Conservation (phyloP, 1,284 basidiomycete genomes). For the Leccinum olivaceoglutinosum region DNA sequence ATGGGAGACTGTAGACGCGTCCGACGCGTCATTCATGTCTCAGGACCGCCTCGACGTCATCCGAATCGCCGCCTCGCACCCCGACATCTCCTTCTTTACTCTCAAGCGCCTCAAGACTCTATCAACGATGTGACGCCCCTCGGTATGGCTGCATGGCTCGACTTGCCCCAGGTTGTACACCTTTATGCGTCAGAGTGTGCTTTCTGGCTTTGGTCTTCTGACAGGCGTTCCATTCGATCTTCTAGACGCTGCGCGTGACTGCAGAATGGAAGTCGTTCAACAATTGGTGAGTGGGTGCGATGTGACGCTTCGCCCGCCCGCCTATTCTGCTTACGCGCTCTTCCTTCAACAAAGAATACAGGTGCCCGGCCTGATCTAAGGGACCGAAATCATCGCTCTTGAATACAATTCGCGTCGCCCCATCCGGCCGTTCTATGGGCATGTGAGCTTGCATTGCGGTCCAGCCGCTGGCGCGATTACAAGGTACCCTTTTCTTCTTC, state of each 20-base stretch:
- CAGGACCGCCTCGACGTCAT: constrained; percentile 50
- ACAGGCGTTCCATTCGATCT: constrained; percentile 8
- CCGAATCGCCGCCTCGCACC: constrained; percentile 46
- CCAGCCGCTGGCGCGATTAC: constrained; percentile 50
- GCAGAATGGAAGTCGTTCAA: constrained; percentile 55
- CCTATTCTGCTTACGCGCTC: constrained; percentile 7
- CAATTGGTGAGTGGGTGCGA: constrained; percentile 46
- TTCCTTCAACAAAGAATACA: constrained; percentile 13
- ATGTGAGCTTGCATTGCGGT: constrained; percentile 61
- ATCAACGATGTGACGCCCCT: constrained; percentile 70
- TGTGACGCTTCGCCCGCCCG: neutral
- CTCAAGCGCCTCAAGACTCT: constrained; percentile 61
- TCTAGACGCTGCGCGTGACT: constrained; percentile 69
- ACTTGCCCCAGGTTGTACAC: constrained; percentile 50
- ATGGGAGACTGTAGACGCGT: constrained; percentile 62
- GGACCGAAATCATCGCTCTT: constrained; percentile 62
- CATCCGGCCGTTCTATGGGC: constrained; percentile 61
- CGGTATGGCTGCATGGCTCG: constrained; percentile 70
- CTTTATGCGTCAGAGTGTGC: constrained; percentile 47
- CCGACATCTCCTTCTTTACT: constrained; percentile 55
- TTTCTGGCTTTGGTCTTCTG: constrained; percentile 1
- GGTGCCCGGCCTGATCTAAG: constrained; percentile 67
- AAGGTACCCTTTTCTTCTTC: constrained; percentile 35
- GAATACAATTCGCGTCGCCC: constrained; percentile 58
- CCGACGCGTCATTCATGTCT: constrained; percentile 59